Evolutionary conservation across 2,329 filamentous ascomycete species (phyloP).

Genomic region (Trichoderma harzianum): DNA sequence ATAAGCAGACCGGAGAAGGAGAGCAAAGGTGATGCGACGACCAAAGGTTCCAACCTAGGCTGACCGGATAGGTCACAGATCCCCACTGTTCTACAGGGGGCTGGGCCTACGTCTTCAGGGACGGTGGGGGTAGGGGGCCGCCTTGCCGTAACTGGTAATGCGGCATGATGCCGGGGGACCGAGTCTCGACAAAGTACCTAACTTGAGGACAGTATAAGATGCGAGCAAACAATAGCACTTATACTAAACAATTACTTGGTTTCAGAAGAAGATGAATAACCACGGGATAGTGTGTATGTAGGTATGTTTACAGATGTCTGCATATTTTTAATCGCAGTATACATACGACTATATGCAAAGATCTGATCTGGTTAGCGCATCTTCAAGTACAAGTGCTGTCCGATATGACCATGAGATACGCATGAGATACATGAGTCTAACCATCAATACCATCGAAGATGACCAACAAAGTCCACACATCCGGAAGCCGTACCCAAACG

Average conservation of each 20-base stretch:
- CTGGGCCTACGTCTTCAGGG: not conserved
- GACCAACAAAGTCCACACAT: not conserved
- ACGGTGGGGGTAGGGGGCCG: not conserved
- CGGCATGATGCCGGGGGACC: not conserved
- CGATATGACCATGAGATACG: not conserved
- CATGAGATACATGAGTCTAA: not conserved
- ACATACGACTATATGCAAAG: not conserved
- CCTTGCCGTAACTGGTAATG: not conserved
- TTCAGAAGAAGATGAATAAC: not conserved
- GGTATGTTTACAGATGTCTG: not conserved
- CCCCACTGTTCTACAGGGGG: not conserved
- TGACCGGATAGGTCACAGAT: not conserved
- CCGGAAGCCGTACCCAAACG: not conserved
- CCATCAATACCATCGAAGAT: not conserved
- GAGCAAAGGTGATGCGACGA: not conserved
- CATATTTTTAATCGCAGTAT: not conserved
- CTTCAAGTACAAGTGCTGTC: not conserved
- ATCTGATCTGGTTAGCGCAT: not conserved
- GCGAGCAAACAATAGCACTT: not conserved
- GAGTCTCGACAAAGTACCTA: not conserved
- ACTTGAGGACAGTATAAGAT: not conserved
- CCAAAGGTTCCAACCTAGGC: not conserved
- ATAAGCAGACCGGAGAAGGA: not conserved
- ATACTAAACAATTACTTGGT: not conserved
- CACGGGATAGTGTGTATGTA: rapidly evolving